phyloP scores from a whole-genome alignment of 202 grass and related monocot genomes.

The Elaeis oleifera region DNA sequence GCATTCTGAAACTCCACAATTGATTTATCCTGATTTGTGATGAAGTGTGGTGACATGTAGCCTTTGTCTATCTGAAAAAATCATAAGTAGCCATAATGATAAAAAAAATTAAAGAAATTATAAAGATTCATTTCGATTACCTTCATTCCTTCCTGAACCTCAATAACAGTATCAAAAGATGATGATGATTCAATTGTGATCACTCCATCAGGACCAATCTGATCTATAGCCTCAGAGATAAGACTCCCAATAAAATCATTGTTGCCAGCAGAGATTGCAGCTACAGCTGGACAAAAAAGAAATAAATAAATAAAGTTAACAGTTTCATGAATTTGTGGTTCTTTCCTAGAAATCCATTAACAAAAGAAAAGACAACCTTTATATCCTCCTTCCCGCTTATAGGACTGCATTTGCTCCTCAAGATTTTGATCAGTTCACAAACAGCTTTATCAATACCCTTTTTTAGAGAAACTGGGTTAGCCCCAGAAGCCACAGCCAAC shows the following conservation, averaged over 20 bases:
- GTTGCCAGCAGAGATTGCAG: slow-evolving; percentile 87
- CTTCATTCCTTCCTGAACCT: slow-evolving; percentile 98
- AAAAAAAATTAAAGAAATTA: slow-evolving; percentile 5
- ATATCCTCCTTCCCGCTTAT: slow-evolving; percentile 72
- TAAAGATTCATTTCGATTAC: slow-evolving; percentile 34
- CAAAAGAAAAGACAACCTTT: slow-evolving; percentile 44
- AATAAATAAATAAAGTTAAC: slow-evolving; percentile 6
- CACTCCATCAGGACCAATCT: slow-evolving; percentile 87
- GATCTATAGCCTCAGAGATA: slow-evolving; percentile 75
- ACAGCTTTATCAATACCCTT: slow-evolving; percentile 80
- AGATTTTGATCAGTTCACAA: slow-evolving; percentile 51
- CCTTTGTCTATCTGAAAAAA: slow-evolving; percentile 80
- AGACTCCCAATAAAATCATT: slow-evolving; percentile 83
- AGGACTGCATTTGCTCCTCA: slow-evolving; percentile 58
- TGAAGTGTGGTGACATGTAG: slow-evolving; percentile 85
- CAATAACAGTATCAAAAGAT: slow-evolving; percentile 80
- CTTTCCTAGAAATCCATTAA: slow-evolving; percentile 5
- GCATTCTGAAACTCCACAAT: slow-evolving; percentile 87
- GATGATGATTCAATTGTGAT: slow-evolving; percentile 93
- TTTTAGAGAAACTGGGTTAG: slow-evolving; percentile 82
- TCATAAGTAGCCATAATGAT: slow-evolving; percentile 15
- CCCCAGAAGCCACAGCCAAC: slow-evolving; percentile 58
- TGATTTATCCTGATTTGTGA: slow-evolving; percentile 87
- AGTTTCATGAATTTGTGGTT: neutral
- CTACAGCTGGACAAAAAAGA: slow-evolving; percentile 49